Evolutionary conservation across 2,329 filamentous ascomycete genomes (phyloP).

Genomic region (Fusarium hostae): DNA sequence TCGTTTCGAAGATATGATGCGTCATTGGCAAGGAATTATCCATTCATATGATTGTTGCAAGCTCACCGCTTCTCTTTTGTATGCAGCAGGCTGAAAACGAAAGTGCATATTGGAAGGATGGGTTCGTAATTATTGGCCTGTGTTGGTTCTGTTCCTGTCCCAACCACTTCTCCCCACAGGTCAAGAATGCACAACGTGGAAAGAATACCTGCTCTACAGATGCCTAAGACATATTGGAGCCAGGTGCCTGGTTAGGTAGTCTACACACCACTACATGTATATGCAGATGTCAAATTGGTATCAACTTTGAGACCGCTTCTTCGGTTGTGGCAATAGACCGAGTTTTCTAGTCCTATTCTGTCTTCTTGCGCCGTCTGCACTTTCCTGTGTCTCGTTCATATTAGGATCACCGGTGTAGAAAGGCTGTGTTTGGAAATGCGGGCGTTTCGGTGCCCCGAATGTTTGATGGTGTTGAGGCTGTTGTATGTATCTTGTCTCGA

Average conservation of each 20-base stretch:
- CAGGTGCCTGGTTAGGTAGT: slow-evolving; percentile 1
- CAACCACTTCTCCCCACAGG: not conserved
- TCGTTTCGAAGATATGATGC: not conserved
- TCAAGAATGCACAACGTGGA: not conserved
- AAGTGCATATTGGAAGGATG: not conserved
- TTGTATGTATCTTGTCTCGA: not conserved
- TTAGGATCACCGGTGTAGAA: not conserved
- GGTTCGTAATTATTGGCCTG: slow-evolving; percentile 11
- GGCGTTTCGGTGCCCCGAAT: not conserved
- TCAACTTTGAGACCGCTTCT: slow-evolving; percentile 14
- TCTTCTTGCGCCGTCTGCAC: not conserved
- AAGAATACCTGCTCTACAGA: not conserved
- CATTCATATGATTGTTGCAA: not conserved
- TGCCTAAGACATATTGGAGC: not conserved
- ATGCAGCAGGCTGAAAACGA: not conserved
- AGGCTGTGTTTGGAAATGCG: slow-evolving; percentile 5
- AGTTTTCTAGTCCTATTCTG: not conserved
- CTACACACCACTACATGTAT: slow-evolving; percentile 1
- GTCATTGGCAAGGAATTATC: not conserved
- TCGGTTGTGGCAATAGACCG: not conserved
- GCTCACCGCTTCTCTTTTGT: slow-evolving; percentile 12
- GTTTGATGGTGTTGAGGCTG: slow-evolving; percentile 16
- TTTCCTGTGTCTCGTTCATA: not conserved
- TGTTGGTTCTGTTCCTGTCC: slow-evolving; percentile 9
- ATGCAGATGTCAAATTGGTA: slow-evolving; percentile 26